A percentile compares a stretch with the other conserved stretches of the same genome.
Conservation (phyloP, 1,139 yeast genomes). For the Geotrichum restrictum region DNA sequence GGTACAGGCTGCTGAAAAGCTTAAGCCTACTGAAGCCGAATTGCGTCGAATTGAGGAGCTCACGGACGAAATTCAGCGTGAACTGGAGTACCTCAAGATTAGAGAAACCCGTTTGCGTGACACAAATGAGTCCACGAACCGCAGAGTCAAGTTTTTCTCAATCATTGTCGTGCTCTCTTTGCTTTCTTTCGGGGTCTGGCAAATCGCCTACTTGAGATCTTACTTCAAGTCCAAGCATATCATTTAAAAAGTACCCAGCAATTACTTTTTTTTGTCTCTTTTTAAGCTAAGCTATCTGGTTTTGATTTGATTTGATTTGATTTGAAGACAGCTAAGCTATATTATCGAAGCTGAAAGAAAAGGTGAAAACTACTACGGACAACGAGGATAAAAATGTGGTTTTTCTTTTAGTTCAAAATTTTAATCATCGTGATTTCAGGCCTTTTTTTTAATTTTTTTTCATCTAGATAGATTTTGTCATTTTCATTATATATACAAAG, state of each 20-base stretch:
- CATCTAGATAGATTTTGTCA: constrained; percentile 1
- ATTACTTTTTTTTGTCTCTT: background rate
- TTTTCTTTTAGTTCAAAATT: background rate
- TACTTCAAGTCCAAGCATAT: constrained; percentile 94
- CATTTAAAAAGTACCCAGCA: constrained; percentile 57
- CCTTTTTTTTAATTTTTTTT: too few species aligned
- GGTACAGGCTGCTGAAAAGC: constrained; percentile 84
- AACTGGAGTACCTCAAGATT: constrained; percentile 72
- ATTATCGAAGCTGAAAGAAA: background rate
- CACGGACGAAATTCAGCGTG: constrained; percentile 72
- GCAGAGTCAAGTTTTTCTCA: constrained; percentile 77
- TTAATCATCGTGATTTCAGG: background rate
- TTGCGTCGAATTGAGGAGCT: constrained; percentile 77
- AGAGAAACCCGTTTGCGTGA: constrained; percentile 94
- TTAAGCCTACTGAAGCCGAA: constrained; percentile 88
- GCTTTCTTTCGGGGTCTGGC: constrained; percentile 84
- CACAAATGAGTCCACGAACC: constrained; percentile 90
- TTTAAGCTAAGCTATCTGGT: too few species aligned
- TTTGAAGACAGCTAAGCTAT: background rate
- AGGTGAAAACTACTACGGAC: too few species aligned
- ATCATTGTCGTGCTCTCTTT: constrained; percentile 62
- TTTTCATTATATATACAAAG: constrained; percentile 15
- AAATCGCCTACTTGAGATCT: constrained; percentile 82
- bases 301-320: background rate
- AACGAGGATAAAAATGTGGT: background rate